A percentile compares a stretch with the other conserved stretches of the same genome.
These are phyloP conservation scores for Amoeboradix gromovi DNA, from an alignment of 371 early-diverging fungal genomes.

Conservation along the genomic window DNA sequence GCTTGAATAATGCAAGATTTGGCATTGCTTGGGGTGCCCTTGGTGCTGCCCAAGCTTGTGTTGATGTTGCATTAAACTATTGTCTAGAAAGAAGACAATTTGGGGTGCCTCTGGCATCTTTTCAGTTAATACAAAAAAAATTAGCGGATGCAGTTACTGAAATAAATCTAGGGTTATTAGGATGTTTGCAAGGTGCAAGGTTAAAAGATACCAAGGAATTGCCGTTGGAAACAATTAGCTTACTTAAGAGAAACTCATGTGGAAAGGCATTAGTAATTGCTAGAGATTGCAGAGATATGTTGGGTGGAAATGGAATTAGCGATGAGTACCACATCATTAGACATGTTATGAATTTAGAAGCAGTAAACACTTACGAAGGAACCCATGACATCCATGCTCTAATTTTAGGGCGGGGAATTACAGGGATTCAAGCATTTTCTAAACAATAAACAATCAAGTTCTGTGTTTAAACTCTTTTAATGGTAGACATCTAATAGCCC, in stretches of 20 bases:
- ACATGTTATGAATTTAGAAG: constrained; percentile 75
- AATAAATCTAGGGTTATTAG: constrained; percentile 44
- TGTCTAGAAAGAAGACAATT: constrained; percentile 65
- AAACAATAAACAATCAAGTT: too few relatives aligned
- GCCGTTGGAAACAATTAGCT: constrained; percentile 81
- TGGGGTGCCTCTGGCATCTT: constrained; percentile 68
- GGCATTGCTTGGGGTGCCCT: constrained; percentile 92
- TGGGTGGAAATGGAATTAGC: constrained; percentile 63
- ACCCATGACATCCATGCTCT: constrained; percentile 84
- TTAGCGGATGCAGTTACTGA: constrained; percentile 79
- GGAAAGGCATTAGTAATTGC: constrained; percentile 79
- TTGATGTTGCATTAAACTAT: constrained; percentile 61
- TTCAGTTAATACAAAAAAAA: constrained; percentile 87
- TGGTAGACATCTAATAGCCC: too few relatives aligned
- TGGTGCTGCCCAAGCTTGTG: constrained; percentile 81
- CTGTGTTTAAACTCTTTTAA: too few relatives aligned
- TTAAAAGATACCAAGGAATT: constrained; percentile 59
- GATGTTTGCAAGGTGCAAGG: constrained; percentile 67
- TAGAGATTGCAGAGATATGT: constrained; percentile 51
- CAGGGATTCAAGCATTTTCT: constrained; percentile 64
- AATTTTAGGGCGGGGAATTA: constrained; percentile 77
- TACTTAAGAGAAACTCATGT: constrained; percentile 85
- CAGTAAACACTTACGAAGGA: constrained; percentile 89
- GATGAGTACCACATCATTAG: constrained; percentile 79
- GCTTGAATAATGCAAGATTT: constrained; percentile 84